Conservation (phyloP, 164 flowering plant genomes). For the Brasenia schreberi region DNA sequence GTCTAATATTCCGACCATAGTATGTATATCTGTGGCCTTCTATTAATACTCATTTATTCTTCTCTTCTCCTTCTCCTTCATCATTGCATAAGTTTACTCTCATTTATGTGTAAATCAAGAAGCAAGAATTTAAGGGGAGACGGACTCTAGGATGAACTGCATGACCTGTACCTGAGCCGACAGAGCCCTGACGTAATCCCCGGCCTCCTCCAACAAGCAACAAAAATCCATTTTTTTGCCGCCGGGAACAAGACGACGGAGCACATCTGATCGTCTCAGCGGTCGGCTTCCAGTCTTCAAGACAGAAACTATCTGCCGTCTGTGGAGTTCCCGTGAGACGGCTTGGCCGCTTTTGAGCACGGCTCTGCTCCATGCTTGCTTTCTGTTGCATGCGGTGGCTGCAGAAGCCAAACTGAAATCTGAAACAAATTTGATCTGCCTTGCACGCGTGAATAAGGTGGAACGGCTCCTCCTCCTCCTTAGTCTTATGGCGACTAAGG, state of each 20-base stretch:
- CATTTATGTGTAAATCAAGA: background rate
- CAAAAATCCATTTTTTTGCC: slow-evolving; percentile 38
- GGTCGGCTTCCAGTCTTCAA: background rate
- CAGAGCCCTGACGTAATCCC: slow-evolving; percentile 42
- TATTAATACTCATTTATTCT: too few relatives aligned
- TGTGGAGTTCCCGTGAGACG: background rate
- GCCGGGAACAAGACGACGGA: slow-evolving; percentile 32
- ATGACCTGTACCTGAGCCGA: slow-evolving; percentile 44
- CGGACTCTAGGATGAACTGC: slow-evolving; percentile 25
- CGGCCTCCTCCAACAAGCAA: slow-evolving; percentile 43
- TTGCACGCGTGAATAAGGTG: slow-evolving; percentile 5
- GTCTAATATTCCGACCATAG: background rate
- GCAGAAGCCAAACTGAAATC: slow-evolving; percentile 34
- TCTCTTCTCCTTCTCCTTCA: background rate
- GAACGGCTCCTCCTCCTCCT: background rate
- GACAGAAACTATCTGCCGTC: slow-evolving; percentile 4
- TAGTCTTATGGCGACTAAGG: slow-evolving; percentile 13
- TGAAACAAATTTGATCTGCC: slow-evolving; percentile 28
- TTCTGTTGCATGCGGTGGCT: slow-evolving; percentile 23
- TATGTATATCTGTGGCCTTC: background rate
- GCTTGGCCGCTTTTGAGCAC: slow-evolving; percentile 16
- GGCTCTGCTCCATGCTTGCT: slow-evolving; percentile 41
- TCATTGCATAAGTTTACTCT: background rate
- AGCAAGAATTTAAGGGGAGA: slow-evolving; percentile 4
- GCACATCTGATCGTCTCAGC: slow-evolving; percentile 3